Evolutionary conservation across 2,329 filamentous ascomycete genomes (phyloP), one percentile per base, ranked within the genome.

Genomic region (Aspergillus calidoustus): DNA sequence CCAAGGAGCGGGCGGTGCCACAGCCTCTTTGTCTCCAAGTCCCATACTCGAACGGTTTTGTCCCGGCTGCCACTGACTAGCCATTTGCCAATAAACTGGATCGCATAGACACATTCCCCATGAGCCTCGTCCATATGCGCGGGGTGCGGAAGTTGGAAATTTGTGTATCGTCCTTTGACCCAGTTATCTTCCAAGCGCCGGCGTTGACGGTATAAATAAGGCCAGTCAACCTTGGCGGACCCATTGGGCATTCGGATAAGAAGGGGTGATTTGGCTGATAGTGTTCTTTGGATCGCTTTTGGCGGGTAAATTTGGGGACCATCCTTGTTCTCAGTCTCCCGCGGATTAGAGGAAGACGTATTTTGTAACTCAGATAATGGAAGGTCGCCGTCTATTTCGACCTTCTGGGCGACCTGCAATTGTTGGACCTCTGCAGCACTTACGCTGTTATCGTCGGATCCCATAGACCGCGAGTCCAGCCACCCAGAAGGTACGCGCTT

Each of bases 1-100:
- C 91, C 93, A 5, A 79, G 73, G 8, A 99, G 80, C 1, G 93
- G 92, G n/a, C 84, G 82, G 38, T 89, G 83, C 19, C 89, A 82
- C n/a, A 97, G 81, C 41, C 94, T 87, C 61, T 90, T 88, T 0
- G 91, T 96, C 49, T 91, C 86, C 66, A 98, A 81, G 74, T 96
- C 88, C 95, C 95, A 99, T 54, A 97, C 89, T 46, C 94, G 88
- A 66, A 99, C 86, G 0, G 91, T 92, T 67, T 87, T 89, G 73
- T 99, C 95, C 57, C 95, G 86, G 71, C 94, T 98, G 17, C 95
- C 95, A 72, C 93, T 98, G 54, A 98, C 94, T 9, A 99, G 84
- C 75, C 90, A 95, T 65, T 92, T 89, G 1, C 89, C 85, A 57
- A 90, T 90, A 72, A 94, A 96, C 75, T 99, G 94, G 57, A 99